These are phyloP conservation scores for Poa pratensis DNA, from an alignment of 176 grass and related monocot genomes.

Conservation along the genomic window DNA sequence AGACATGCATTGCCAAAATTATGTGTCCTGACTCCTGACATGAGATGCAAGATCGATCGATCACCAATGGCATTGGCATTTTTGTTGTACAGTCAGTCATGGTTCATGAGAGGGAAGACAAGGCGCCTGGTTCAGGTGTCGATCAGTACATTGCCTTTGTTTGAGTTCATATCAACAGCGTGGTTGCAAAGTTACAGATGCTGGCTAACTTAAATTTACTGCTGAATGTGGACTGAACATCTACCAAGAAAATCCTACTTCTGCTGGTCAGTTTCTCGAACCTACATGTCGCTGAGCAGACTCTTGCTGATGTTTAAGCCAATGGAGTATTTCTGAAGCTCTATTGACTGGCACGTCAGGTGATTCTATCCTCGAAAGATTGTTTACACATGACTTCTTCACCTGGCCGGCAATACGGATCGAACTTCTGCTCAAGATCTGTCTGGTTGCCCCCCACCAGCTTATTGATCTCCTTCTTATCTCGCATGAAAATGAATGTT, in stretches of 20 bases:
- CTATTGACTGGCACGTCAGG: constrained; percentile 32
- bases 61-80: constrained; percentile 22
- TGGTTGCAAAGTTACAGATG: constrained; percentile 37
- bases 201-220: constrained; percentile 53
- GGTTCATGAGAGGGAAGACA: constrained; percentile 22
- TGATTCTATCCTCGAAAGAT: not conserved
- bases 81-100: constrained; percentile 26
- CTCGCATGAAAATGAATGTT: constrained; percentile 75
- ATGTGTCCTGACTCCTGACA: not conserved
- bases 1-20: not conserved
- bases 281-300: constrained; percentile 35
- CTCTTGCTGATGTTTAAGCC: constrained; percentile 14
- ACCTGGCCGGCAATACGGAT: constrained; percentile 24
- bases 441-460: constrained; percentile 61
- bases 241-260: constrained; percentile 56
- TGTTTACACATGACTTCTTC: not conserved
- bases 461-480: constrained; percentile 64
- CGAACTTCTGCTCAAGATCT: constrained; percentile 69
- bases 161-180: constrained; percentile 43
- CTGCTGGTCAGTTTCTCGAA: constrained; percentile 39
- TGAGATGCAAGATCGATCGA: not conserved
- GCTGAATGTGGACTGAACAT: constrained; percentile 36
- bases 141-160: constrained; percentile 27
- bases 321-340: constrained; percentile 33
- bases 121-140: constrained; percentile 29